Conservation (phyloP, 163 green algal genomes). For the Prototheca wickerhamii region DNA sequence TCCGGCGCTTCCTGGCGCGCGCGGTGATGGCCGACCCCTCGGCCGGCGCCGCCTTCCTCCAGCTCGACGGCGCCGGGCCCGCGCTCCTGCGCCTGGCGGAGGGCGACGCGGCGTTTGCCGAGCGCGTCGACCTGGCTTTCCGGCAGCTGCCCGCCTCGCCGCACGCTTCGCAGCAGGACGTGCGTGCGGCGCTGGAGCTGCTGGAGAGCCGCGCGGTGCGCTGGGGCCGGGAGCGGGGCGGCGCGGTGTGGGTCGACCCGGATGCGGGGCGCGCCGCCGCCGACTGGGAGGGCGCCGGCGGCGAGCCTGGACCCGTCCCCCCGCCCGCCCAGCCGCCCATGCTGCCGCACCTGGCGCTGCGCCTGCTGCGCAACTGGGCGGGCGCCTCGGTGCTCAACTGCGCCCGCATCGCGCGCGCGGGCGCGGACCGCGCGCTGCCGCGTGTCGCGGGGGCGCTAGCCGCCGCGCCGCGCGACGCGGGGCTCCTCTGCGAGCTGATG, state of each 20-base stretch:
- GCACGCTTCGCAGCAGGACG: too few relatives aligned
- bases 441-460: conserved; percentile 12
- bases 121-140: conserved; percentile 22
- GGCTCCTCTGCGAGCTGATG: conserved; percentile 15
- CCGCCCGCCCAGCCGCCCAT: neutral
- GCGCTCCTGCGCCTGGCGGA: conserved; percentile 39
- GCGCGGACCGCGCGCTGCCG: conserved; percentile 23
- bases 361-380: conserved; percentile 34
- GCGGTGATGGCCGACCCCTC: conserved; percentile 2
- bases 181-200: too few relatives aligned
- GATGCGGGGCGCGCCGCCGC: neutral
- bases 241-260: too few relatives aligned
- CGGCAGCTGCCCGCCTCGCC: neutral
- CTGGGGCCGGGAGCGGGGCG: too few relatives aligned
- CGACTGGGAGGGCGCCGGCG: too few relatives aligned
- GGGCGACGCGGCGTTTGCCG: conserved; percentile 5
- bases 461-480: conserved; percentile 4
- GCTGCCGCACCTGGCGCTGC: conserved; percentile 24
- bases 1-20: neutral
- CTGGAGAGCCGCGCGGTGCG: too few relatives aligned
- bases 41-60: conserved; percentile 28
- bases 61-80: conserved; percentile 33
- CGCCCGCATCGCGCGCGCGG: conserved; percentile 23
- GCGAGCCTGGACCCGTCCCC: too few relatives aligned
- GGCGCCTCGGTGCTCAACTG: conserved; percentile 25